Percentiles rank a stretch among this genome's conserved stretches.
Conservation (phyloP, 2,329 filamentous ascomycete genomes). For the Fusarium chaquense region DNA sequence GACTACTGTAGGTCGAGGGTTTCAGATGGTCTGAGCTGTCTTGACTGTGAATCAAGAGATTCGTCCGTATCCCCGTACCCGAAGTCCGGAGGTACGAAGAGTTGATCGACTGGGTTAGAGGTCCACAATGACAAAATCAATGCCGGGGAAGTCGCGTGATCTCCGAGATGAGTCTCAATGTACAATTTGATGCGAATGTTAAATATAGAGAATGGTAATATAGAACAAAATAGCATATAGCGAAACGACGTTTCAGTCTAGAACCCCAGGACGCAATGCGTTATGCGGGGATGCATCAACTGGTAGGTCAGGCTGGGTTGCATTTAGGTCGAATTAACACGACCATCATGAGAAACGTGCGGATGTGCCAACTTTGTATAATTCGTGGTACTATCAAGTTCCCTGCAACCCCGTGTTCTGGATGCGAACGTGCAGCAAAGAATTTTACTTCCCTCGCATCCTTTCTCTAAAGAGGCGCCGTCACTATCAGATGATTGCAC, state of each 20-base stretch:
- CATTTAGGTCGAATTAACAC: not conserved
- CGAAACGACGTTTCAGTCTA: slow-evolving; percentile 3
- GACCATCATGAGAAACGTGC: slow-evolving; percentile 19
- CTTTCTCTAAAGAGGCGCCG: slow-evolving; percentile 18
- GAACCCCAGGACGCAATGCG: slow-evolving; percentile 32
- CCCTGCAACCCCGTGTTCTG: slow-evolving; percentile 22
- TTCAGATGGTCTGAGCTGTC: slow-evolving; percentile 29
- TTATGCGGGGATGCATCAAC: slow-evolving; percentile 31
- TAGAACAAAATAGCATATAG: slow-evolving; percentile 10
- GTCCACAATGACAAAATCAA: slow-evolving; percentile 27
- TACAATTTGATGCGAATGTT: slow-evolving; percentile 8
- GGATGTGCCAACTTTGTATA: slow-evolving; percentile 39
- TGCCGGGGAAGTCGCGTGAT: slow-evolving; percentile 31
- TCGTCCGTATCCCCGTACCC: slow-evolving; percentile 22
- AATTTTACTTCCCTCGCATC: slow-evolving; percentile 24
- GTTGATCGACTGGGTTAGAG: slow-evolving; percentile 1
- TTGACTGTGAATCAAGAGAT: slow-evolving; percentile 13
- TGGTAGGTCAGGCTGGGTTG: slow-evolving; percentile 1
- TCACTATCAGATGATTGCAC: slow-evolving; percentile 46
- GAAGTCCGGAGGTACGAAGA: slow-evolving; percentile 6
- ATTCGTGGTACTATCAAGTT: slow-evolving; percentile 26
- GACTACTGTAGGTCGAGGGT: slow-evolving; percentile 28
- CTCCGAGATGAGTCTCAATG: slow-evolving; percentile 21
- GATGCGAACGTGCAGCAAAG: slow-evolving; percentile 32
- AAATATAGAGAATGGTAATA: not conserved